phyloP scores from a whole-genome alignment of 352 stramenopile species.

The Peronospora belbahrii region DNA sequence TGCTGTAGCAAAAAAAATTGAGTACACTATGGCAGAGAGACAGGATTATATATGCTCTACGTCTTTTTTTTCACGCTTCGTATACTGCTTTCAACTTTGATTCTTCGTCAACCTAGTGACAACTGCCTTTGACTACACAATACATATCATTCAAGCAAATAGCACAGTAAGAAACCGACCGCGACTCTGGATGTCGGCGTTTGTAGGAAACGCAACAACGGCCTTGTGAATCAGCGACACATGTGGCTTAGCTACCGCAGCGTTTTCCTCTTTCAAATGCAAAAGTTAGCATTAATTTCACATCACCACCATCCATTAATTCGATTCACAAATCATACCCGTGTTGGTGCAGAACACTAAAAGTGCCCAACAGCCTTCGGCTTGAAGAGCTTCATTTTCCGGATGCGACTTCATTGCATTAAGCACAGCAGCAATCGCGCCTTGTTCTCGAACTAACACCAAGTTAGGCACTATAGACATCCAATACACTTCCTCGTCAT shows the following conservation, averaged over 20 bases:
- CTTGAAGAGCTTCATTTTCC: constrained; percentile 58
- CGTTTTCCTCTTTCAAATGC: constrained; percentile 53
- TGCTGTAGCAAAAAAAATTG: constrained; percentile 13
- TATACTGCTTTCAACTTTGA: background rate
- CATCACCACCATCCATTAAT: background rate
- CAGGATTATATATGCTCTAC: constrained; percentile 32
- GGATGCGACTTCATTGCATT: constrained; percentile 56
- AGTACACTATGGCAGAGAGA: constrained; percentile 11
- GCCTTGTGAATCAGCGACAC: constrained; percentile 38
- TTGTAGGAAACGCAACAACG: constrained; percentile 34
- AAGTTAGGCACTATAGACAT: constrained; percentile 43
- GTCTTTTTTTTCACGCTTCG: constrained; percentile 9
- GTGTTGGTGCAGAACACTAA: constrained; percentile 80
- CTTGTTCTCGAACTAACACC: constrained; percentile 48
- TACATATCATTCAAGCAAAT: constrained; percentile 34
- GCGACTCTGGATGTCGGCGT: constrained; percentile 61
- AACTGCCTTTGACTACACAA: too few species aligned
- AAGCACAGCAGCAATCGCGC: constrained; percentile 51
- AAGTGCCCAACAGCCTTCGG: constrained; percentile 64
- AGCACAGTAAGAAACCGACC: constrained; percentile 53
- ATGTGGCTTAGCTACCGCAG: constrained; percentile 37
- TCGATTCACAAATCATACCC: constrained; percentile 21
- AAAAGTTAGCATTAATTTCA: background rate
- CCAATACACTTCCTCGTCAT: background rate
- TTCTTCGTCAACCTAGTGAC: too few species aligned